Percentiles rank a stretch among this genome's conserved stretches.
Evolutionary conservation across 2,329 filamentous ascomycete genomes (phyloP).

Genomic region (Cladosporium velox): DNA sequence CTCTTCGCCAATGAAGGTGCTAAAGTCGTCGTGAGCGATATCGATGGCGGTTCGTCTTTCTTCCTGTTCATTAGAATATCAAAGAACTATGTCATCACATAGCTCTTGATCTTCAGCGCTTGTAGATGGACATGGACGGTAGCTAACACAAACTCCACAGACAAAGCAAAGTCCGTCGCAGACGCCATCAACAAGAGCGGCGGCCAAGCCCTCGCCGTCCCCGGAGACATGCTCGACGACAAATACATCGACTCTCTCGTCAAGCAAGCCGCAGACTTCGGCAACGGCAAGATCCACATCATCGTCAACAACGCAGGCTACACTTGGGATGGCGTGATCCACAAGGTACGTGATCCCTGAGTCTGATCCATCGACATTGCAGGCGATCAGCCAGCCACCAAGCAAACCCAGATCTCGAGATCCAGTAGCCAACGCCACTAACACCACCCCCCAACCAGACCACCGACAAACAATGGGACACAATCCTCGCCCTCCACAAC

Average conservation of each 20-base stretch:
- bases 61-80: not conserved
- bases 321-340: conserved; percentile 90
- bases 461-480: conserved; percentile 89
- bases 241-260: conserved; percentile 73
- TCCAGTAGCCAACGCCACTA: not conserved
- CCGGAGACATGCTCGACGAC: conserved; percentile 74
- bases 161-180: conserved; percentile 68
- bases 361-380: no score
- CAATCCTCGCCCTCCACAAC: conserved; percentile 78
- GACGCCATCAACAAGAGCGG: conserved; percentile 68
- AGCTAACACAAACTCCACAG: not conserved
- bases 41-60: conserved; percentile 64
- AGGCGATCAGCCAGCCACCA: no score
- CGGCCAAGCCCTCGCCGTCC: conserved; percentile 69
- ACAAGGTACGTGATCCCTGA: conserved; percentile 59
- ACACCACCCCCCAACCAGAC: conserved; percentile 51
- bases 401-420: no score
- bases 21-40: conserved; percentile 80
- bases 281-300: conserved; percentile 83
- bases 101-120: not conserved
- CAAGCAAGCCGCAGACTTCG: conserved; percentile 74
- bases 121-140: not conserved
- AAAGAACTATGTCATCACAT: not conserved
- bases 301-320: conserved; percentile 91
- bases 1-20: conserved; percentile 72